These are phyloP conservation scores for Aristolochia fimbriata DNA, from an alignment of 164 flowering plant genomes.

Conservation along the genomic window DNA sequence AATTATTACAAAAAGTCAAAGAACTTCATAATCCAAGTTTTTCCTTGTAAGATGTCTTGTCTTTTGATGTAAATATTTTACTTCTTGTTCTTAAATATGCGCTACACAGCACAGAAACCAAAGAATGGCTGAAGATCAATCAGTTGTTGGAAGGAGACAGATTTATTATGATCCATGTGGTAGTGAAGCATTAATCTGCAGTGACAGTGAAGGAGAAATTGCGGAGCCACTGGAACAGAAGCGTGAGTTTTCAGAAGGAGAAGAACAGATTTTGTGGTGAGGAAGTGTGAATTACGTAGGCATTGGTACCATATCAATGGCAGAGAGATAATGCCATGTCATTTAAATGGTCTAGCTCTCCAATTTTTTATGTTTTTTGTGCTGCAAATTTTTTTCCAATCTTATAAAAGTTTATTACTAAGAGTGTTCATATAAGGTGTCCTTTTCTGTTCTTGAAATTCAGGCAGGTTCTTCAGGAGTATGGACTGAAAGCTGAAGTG, in stretches of 20 bases:
- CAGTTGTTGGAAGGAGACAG: slow-evolving; percentile 90
- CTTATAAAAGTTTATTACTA: no score
- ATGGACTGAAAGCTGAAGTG: slow-evolving; percentile 55
- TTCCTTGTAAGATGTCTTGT: no score
- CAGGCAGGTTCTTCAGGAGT: slow-evolving; percentile 66
- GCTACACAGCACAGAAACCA: slow-evolving; percentile 68
- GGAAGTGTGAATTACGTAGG: slow-evolving; percentile 5
- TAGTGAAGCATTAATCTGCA: slow-evolving; percentile 83
- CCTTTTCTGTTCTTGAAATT: slow-evolving; percentile 7
- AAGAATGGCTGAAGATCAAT: slow-evolving; percentile 97
- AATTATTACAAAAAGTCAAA: no score
- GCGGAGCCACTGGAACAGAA: slow-evolving; percentile 70
- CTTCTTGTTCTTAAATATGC: slow-evolving; percentile 21
- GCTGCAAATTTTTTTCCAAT: no score
- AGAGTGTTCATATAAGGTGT: no score
- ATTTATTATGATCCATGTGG: slow-evolving; percentile 91
- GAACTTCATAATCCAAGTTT: no score
- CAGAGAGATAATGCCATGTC: no score
- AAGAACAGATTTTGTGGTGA: slow-evolving; percentile 78
- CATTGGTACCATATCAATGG: no score
- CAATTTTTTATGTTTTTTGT: no score
- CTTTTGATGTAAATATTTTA: slow-evolving; percentile 3
- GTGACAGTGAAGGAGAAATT: slow-evolving; percentile 93
- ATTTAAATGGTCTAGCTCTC: no score
- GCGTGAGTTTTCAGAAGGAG: slow-evolving; percentile 73